Evolutionary conservation across 202 grass and related monocot genomes (phyloP).

Genomic region (Carex sylvatica): DNA sequence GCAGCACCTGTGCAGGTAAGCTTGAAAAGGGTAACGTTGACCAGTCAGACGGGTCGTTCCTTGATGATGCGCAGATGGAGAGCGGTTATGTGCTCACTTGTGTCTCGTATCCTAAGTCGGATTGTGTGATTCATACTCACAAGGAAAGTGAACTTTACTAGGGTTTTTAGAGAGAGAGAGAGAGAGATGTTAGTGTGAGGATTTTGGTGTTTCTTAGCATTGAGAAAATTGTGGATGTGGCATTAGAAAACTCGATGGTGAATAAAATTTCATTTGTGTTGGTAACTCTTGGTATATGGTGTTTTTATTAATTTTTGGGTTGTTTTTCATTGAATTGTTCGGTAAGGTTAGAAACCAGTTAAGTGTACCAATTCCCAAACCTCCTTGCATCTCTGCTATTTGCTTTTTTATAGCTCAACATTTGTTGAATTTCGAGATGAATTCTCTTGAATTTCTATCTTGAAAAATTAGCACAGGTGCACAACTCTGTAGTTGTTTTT

Average conservation of each 20-base stretch:
- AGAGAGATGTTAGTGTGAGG: background rate
- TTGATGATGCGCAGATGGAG: slow-evolving; percentile 61
- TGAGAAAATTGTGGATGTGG: slow-evolving; percentile 5
- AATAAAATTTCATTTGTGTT: slow-evolving; percentile 7
- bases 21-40: slow-evolving; percentile 49
- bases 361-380: background rate
- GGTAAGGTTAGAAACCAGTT: background rate
- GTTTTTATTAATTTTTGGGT: background rate
- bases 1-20: slow-evolving; percentile 75
- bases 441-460: background rate
- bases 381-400: background rate
- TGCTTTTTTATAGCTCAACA: background rate
- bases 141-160: slow-evolving; percentile 90
- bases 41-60: slow-evolving; percentile 86
- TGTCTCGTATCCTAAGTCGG: slow-evolving; percentile 65
- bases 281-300: background rate
- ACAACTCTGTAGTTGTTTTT: background rate
- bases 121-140: slow-evolving; percentile 91
- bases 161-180: background rate
- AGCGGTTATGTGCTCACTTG: slow-evolving; percentile 83
- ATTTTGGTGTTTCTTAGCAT: background rate
- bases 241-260: background rate
- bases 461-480: background rate
- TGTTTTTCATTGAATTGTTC: background rate
- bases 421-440: background rate